A percentile compares a stretch with the other conserved stretches of the same genome.
Conservation (phyloP, 2,329 filamentous ascomycete species). For the Venturia effusa region DNA sequence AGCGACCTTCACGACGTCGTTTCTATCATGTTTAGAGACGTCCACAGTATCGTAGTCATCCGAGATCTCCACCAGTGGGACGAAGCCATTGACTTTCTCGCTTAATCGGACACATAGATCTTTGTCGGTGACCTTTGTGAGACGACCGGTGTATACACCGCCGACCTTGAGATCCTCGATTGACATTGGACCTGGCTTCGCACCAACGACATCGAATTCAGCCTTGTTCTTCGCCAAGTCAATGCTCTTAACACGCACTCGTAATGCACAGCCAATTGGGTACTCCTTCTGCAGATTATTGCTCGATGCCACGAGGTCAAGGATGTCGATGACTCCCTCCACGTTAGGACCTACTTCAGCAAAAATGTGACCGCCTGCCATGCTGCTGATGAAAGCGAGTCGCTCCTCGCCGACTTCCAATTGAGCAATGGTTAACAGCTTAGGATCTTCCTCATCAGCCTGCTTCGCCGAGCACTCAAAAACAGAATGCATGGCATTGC, state of each 20-base stretch:
- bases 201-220: slow-evolving; percentile 70
- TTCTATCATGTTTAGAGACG: slow-evolving; percentile 64
- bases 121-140: slow-evolving; percentile 77
- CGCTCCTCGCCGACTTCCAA: slow-evolving; percentile 61
- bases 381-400: slow-evolving; percentile 85
- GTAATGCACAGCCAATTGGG: slow-evolving; percentile 79
- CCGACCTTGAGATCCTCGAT: slow-evolving; percentile 65
- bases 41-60: slow-evolving; percentile 80
- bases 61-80: slow-evolving; percentile 71
- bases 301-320: slow-evolving; percentile 81
- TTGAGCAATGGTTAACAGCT: slow-evolving; percentile 59
- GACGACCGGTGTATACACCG: slow-evolving; percentile 69
- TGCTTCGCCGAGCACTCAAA: slow-evolving; percentile 80
- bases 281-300: slow-evolving; percentile 74
- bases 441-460: slow-evolving; percentile 46
- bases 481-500: slow-evolving; percentile 64
- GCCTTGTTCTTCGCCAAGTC: slow-evolving; percentile 64
- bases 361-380: slow-evolving; percentile 71
- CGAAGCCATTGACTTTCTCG: slow-evolving; percentile 64
- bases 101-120: slow-evolving; percentile 79
- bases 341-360: slow-evolving; percentile 83
- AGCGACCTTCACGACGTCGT: slow-evolving; percentile 80
- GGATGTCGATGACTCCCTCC: slow-evolving; percentile 67
- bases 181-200: slow-evolving; percentile 47
- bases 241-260: slow-evolving; percentile 65